Evolutionary conservation across 2,329 filamentous ascomycete genomes (phyloP).

Genomic region (Beauveria rudraprayagi): DNA sequence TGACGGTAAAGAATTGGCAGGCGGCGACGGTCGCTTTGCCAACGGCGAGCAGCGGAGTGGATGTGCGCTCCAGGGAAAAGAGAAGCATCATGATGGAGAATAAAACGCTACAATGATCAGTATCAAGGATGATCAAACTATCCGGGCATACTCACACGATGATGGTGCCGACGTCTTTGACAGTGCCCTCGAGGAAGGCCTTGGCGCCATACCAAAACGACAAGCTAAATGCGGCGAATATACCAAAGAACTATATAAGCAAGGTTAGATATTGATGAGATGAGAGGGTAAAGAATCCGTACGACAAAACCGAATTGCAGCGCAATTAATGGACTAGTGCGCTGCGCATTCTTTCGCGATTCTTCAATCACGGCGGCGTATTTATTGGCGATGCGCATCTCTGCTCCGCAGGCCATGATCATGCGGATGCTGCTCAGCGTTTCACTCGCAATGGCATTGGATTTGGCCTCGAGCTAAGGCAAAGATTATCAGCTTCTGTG

Average conservation of each 20-base stretch:
- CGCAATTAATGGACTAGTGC: constrained; percentile 42
- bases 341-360: constrained; percentile 40
- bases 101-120: constrained; percentile 30
- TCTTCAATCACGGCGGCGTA: constrained; percentile 50
- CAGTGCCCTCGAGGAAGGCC: constrained; percentile 36
- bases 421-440: constrained; percentile 52
- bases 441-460: constrained; percentile 53
- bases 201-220: constrained; percentile 57
- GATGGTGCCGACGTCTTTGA: constrained; percentile 44
- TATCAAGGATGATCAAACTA: neutral
- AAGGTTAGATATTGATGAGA: constrained; percentile 6
- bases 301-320: constrained; percentile 45
- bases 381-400: constrained; percentile 42
- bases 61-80: constrained; percentile 47
- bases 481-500: constrained; percentile 7
- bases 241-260: constrained; percentile 39
- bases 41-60: constrained; percentile 50
- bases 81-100: constrained; percentile 52
- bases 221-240: constrained; percentile 46
- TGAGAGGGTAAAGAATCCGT: constrained; percentile 3
- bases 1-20: constrained; percentile 49
- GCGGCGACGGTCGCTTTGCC: constrained; percentile 50
- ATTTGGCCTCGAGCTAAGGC: constrained; percentile 42
- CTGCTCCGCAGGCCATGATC: constrained; percentile 55
- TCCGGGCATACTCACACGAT: constrained; percentile 36